Percentiles rank a stretch among this genome's conserved stretches.
Conservation (phyloP, 352 stramenopile genomes). For the Phytophthora fragariae region DNA sequence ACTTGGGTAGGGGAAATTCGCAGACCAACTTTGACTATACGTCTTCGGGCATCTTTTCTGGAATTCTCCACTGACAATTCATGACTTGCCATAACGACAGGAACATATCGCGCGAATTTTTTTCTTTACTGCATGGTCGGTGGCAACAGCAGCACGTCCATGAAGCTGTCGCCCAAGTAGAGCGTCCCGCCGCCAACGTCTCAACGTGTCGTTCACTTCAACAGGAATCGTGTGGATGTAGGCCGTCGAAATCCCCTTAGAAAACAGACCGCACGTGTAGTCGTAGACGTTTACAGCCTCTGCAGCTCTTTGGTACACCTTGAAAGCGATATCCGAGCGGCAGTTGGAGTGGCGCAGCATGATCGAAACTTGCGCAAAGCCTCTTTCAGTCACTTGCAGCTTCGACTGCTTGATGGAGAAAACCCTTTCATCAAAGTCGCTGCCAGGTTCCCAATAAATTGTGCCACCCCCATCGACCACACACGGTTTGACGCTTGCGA, state of each 20-base stretch:
- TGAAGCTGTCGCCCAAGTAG: slow-evolving; percentile 20
- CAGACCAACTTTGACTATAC: too few species aligned
- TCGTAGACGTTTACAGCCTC: slow-evolving; percentile 18
- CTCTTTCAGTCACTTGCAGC: slow-evolving; percentile 2
- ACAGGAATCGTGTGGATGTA: slow-evolving; percentile 22
- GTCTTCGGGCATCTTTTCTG: too few species aligned
- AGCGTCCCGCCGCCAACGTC: slow-evolving; percentile 16
- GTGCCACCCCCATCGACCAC: not conserved
- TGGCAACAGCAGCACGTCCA: slow-evolving; percentile 21
- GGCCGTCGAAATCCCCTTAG: slow-evolving; percentile 9
- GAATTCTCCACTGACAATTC: too few species aligned
- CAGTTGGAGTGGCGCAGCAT: slow-evolving; percentile 24
- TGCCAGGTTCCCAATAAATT: slow-evolving; percentile 13
- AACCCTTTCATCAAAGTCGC: slow-evolving; percentile 5
- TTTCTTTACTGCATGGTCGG: not conserved
- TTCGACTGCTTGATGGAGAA: not conserved
- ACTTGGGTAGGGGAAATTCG: too few species aligned
- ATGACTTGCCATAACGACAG: too few species aligned
- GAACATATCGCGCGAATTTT: too few species aligned
- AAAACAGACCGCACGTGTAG: slow-evolving; percentile 22
- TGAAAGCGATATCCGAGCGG: slow-evolving; percentile 16
- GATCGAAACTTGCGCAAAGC: slow-evolving; percentile 20
- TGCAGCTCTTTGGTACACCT: slow-evolving; percentile 4
- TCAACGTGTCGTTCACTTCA: slow-evolving; percentile 13
- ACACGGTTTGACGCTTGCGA: slow-evolving; percentile 16